Evolutionary conservation across 805 yeast species (phyloP).

Genomic region (Yarrowia phangngaensis): DNA sequence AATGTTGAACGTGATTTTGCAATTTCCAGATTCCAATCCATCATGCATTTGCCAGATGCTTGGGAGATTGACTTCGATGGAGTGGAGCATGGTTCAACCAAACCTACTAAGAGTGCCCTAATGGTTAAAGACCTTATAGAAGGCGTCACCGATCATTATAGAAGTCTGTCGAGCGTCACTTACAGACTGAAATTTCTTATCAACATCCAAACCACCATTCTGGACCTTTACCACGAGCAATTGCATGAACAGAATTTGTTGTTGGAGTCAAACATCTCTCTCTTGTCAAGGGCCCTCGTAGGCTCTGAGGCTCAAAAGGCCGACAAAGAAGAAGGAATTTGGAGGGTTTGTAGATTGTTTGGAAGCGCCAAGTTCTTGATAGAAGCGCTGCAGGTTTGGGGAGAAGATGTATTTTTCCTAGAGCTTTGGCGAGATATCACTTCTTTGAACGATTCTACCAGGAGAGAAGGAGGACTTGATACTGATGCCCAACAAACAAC

Average conservation of each 20-base stretch:
- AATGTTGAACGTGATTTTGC: conserved; percentile 48
- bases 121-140: conserved; percentile 56
- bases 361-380: conserved; percentile 42
- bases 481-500: conserved; percentile 2
- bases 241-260: conserved; percentile 45
- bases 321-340: conserved; percentile 39
- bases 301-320: conserved; percentile 38
- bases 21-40: conserved; percentile 49
- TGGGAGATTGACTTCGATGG: conserved; percentile 59
- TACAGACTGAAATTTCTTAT: conserved; percentile 55
- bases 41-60: conserved; percentile 48
- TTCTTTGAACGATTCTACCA: background rate
- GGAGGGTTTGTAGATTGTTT: conserved; percentile 44
- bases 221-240: conserved; percentile 50
- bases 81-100: conserved; percentile 43
- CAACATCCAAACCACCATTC: conserved; percentile 54
- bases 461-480: conserved; percentile 6
- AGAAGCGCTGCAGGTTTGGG: conserved; percentile 45
- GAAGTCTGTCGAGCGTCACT: conserved; percentile 44
- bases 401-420: conserved; percentile 44
- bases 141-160: conserved; percentile 53
- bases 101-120: conserved; percentile 62
- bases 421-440: conserved; percentile 42
- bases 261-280: conserved; percentile 43
- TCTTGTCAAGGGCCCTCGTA: conserved; percentile 40